Base-by-base conservation (phyloP, 2,329 filamentous ascomycete genomes). In the Aspergillus ibericus region DNA sequence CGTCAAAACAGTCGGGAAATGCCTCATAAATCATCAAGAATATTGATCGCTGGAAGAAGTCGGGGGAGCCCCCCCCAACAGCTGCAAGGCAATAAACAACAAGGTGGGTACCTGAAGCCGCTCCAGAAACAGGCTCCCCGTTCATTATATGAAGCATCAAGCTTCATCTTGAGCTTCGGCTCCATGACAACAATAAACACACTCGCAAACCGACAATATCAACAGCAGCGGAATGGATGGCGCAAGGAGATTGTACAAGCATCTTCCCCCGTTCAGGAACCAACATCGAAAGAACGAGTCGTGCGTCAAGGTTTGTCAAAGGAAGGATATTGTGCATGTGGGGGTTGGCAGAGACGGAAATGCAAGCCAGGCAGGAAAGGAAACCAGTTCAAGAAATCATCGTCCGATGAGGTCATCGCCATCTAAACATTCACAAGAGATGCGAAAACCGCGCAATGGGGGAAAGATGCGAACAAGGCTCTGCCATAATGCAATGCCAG, bases 401-500 rank as follows among this genome's bases (percentile, higher is more conserved):
- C 56, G 62, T 65, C 61, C 16, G 36, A 44, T 36, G 13, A 63
- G 60, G 57, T 65, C 64, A 67, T 68, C 61, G 64, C 64, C 59
- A 61, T 67, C 65, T 68, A 68, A 65, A 66, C 40, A 59, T 62
- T 60, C 59, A 59, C 48, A 53, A 59, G 56, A 36, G 40, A 59
- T 36, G 50, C 44, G 55, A 56, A 20, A 44, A 55, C 40, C 44
- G 54, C 48, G 51, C 53, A 59, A 59, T 18, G 48, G 47, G 56
- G 59, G 35, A 49, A 50, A 60, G 40, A 46, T 22, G 52, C 42
- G 55, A 55, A 50, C 50, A 42, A 59, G 38, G 60, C 27, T 58
- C 51, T 36, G 61, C 59, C 62, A 64, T 65, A 55, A 66, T 61
- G 63, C 59, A 55, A 58, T 58, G 48, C 53, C 59, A 64, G 59